Evolutionary conservation across 805 yeast genomes (phyloP).

Genomic region (Candida tallmaniae): DNA sequence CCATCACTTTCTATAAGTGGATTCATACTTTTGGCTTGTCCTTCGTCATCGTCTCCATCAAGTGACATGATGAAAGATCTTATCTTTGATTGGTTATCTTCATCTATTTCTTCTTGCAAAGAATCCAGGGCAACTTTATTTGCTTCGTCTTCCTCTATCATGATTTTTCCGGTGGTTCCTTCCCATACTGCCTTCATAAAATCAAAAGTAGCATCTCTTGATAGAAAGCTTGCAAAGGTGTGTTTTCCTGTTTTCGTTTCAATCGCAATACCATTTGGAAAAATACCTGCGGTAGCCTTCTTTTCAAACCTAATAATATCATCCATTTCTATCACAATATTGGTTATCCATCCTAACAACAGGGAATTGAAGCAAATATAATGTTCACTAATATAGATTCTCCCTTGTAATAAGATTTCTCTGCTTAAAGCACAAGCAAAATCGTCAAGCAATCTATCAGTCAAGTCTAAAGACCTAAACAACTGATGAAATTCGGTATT

Average conservation of each 20-base stretch:
- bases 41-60: conserved; percentile 22
- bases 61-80: conserved; percentile 38
- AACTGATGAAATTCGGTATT: conserved; percentile 72
- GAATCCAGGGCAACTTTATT: not conserved
- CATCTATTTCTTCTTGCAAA: conserved; percentile 15
- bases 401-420: conserved; percentile 84
- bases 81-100: conserved; percentile 10
- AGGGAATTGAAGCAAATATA: conserved; percentile 84
- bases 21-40: not conserved
- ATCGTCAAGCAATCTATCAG: conserved; percentile 78
- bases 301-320: conserved; percentile 76
- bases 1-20: conserved; percentile 3
- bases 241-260: conserved; percentile 63
- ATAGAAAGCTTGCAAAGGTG: conserved; percentile 81
- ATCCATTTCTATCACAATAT: conserved; percentile 61
- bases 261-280: conserved; percentile 82
- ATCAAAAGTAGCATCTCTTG: conserved; percentile 73
- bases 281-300: conserved; percentile 79
- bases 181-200: conserved; percentile 71
- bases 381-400: conserved; percentile 73
- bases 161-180: conserved; percentile 26
- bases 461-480: conserved; percentile 62
- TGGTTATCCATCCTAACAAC: conserved; percentile 88
- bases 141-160: conserved; percentile 13
- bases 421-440: conserved; percentile 85